phyloP scores from a whole-genome alignment of 106 monocot genomes.

The Dendrobium chrysotoxum region DNA sequence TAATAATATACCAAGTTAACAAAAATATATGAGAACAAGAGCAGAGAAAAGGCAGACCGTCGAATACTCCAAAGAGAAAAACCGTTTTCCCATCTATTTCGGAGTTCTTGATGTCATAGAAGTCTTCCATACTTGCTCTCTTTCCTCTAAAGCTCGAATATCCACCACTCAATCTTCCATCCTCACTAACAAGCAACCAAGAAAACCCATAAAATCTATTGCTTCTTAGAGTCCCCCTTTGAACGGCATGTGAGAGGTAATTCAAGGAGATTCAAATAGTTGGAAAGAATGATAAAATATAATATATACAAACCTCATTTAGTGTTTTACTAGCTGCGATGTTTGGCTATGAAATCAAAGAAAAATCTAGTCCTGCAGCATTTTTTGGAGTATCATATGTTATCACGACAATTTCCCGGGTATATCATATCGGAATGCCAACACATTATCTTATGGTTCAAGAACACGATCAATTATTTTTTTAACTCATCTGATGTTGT shows the following conservation, averaged over 20 bases:
- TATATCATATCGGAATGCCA: background rate
- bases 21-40: background rate
- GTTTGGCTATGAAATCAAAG: background rate
- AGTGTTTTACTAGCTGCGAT: background rate
- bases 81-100: constrained; percentile 10
- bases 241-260: background rate
- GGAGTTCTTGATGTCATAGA: constrained; percentile 11
- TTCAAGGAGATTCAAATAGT: background rate
- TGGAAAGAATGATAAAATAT: background rate
- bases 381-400: background rate
- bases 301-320: background rate
- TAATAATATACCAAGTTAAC: background rate
- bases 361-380: background rate
- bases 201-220: background rate
- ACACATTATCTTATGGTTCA: too few relatives aligned
- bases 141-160: constrained; percentile 15
- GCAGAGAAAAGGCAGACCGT: constrained; percentile 40
- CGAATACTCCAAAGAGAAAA: constrained; percentile 34
- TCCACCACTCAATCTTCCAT: constrained; percentile 14
- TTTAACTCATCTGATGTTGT: too few relatives aligned
- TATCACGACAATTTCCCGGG: background rate
- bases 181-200: constrained; percentile 1
- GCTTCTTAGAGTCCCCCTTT: background rate
- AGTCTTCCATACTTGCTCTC: constrained; percentile 19
- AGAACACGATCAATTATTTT: too few relatives aligned